These are phyloP conservation scores for Actinomortierella wolfii DNA, from an alignment of 371 early-diverging fungal genomes.

Conservation along the genomic window DNA sequence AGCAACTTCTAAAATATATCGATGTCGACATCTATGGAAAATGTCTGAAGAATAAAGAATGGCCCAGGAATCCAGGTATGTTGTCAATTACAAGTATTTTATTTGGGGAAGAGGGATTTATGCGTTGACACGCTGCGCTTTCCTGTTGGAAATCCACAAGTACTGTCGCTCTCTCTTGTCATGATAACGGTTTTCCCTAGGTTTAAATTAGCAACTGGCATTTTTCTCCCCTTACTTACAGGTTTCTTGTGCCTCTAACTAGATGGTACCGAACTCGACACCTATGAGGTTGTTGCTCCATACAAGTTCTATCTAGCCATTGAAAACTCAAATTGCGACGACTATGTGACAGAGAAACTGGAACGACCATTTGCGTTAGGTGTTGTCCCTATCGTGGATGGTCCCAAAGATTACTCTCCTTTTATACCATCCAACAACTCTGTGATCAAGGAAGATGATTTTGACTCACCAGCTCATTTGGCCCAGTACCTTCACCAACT, in stretches of 20 bases:
- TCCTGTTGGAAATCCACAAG: neutral
- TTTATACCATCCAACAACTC: constrained; percentile 30
- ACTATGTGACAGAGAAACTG: constrained; percentile 36
- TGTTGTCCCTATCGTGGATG: constrained; percentile 38
- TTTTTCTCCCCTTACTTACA: no score
- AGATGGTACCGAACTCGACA: neutral
- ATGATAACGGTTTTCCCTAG: neutral
- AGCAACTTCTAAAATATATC: constrained; percentile 34
- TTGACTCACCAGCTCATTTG: constrained; percentile 18
- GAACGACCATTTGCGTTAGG: constrained; percentile 23
- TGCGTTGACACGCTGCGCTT: neutral
- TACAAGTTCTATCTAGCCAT: constrained; percentile 42
- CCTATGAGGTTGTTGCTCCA: neutral
- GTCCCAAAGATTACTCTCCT: constrained; percentile 36
- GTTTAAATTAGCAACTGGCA: neutral
- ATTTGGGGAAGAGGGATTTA: neutral
- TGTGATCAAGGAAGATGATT: constrained; percentile 23
- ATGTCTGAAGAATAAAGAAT: constrained; percentile 20
- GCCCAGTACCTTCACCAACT: constrained; percentile 14
- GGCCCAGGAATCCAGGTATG: constrained; percentile 18
- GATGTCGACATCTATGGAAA: constrained; percentile 35
- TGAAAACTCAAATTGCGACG: constrained; percentile 43
- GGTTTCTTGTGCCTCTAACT: neutral
- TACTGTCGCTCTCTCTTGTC: neutral
- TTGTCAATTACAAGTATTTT: neutral